Evolutionary conservation across 106 monocot species (phyloP).

Genomic region (Dendrobium huoshanense): DNA sequence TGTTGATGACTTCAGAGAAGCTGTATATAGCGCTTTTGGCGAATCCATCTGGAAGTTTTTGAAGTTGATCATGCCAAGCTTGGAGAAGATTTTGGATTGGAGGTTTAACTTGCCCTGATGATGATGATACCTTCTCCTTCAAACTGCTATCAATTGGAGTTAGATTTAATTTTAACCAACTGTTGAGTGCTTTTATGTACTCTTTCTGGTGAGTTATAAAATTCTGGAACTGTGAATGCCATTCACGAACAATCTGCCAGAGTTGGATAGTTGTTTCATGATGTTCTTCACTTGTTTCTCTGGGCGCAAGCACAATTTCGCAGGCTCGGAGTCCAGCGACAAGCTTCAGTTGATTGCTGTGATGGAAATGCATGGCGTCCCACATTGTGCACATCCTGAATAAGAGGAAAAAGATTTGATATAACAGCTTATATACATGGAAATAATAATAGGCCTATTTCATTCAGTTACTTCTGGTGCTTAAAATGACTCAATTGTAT

Average conservation of each 20-base stretch:
- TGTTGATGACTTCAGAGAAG: slow-evolving; percentile 55
- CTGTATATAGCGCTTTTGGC: slow-evolving; percentile 35
- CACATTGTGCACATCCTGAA: slow-evolving; percentile 86
- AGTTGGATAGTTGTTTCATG: slow-evolving; percentile 47
- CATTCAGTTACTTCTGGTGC: no score
- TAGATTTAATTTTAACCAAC: slow-evolving; percentile 69
- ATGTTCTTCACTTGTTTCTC: slow-evolving; percentile 56
- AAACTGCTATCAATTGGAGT: slow-evolving; percentile 72
- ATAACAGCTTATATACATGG: neutral
- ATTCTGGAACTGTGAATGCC: slow-evolving; percentile 56
- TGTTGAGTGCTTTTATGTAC: slow-evolving; percentile 52
- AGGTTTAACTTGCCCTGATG: slow-evolving; percentile 19
- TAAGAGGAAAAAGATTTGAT: neutral
- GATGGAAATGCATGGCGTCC: slow-evolving; percentile 64
- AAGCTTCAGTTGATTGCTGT: slow-evolving; percentile 41
- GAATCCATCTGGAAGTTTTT: slow-evolving; percentile 52
- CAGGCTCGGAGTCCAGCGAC: slow-evolving; percentile 29
- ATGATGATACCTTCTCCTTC: slow-evolving; percentile 67
- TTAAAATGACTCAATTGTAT: no score
- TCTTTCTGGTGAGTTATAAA: slow-evolving; percentile 68
- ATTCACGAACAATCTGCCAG: slow-evolving; percentile 25
- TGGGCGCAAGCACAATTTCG: slow-evolving; percentile 40
- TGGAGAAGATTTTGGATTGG: slow-evolving; percentile 52
- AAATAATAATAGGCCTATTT: no score
- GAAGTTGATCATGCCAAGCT: slow-evolving; percentile 69